Evolutionary conservation across 2,329 filamentous ascomycete species (phyloP).

Genomic region (Diaporthe sp.): DNA sequence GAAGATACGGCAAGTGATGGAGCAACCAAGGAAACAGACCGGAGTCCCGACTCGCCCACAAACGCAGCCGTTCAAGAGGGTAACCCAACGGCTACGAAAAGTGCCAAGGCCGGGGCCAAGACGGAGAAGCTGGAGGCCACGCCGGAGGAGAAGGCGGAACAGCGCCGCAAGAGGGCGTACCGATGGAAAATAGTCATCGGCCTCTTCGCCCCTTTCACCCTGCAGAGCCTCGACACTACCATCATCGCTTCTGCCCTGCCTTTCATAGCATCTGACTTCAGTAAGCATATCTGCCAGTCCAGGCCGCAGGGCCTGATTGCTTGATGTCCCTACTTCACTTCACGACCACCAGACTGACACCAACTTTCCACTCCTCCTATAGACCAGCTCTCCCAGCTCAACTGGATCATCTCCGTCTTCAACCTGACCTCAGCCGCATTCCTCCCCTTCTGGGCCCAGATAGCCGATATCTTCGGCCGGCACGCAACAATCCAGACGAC

Average conservation of each 20-base stretch:
- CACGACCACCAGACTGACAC: not conserved
- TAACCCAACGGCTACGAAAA: not conserved
- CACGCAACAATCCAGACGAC: conserved; percentile 67
- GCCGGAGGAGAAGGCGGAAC: conserved; percentile 45
- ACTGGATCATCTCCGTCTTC: conserved; percentile 77
- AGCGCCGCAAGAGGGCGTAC: conserved; percentile 50
- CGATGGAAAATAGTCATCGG: conserved; percentile 70
- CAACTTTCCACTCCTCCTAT: not conserved
- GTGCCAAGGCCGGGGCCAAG: conserved; percentile 1
- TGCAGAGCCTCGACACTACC: conserved; percentile 72
- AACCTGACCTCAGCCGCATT: conserved; percentile 75
- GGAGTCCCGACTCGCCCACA: not conserved
- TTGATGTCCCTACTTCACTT: not conserved
- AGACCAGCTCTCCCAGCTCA: conserved; percentile 67
- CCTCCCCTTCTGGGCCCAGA: conserved; percentile 73
- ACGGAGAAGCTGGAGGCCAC: conserved; percentile 30
- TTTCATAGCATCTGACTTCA: conserved; percentile 73
- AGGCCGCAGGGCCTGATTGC: no score
- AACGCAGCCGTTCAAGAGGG: no score
- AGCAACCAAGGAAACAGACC: not conserved
- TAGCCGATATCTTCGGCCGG: conserved; percentile 73
- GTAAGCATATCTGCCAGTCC: conserved; percentile 47
- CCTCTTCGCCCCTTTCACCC: conserved; percentile 68
- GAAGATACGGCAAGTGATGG: not conserved
- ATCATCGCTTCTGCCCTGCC: conserved; percentile 70